A percentile compares a stretch with the other conserved stretches of the same genome.
These are phyloP conservation scores for Castanea sativa DNA, from an alignment of 306 rosid species.

Conservation along the genomic window DNA sequence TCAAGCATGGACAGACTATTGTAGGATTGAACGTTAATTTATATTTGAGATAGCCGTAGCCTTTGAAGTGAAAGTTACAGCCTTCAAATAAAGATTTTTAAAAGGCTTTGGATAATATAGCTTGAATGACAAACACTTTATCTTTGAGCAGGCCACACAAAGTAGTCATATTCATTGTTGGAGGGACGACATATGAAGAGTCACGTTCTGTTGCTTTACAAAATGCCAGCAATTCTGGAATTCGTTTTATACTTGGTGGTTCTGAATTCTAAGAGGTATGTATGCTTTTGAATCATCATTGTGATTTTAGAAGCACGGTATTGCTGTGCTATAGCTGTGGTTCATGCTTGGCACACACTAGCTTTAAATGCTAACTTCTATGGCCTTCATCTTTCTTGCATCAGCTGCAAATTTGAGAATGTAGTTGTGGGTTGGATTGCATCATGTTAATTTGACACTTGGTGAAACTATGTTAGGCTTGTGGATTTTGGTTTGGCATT, in stretches of 20 bases:
- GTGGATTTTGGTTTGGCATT: not conserved
- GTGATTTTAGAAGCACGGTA: not conserved
- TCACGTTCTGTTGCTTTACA: constrained; percentile 77
- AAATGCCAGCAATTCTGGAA: constrained; percentile 71
- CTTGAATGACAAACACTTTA: constrained; percentile 17
- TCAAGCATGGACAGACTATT: not conserved
- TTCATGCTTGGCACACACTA: constrained; percentile 15
- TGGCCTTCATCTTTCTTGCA: constrained; percentile 10
- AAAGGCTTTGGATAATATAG: constrained; percentile 1
- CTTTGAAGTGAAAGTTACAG: not conserved
- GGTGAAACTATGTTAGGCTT: not conserved
- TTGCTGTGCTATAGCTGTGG: not conserved
- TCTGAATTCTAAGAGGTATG: constrained; percentile 84
- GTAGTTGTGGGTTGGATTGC: constrained; percentile 13
- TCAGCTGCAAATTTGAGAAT: constrained; percentile 15
- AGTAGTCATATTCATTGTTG: constrained; percentile 85
- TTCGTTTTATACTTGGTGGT: constrained; percentile 85
- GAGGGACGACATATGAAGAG: constrained; percentile 97
- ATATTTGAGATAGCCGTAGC: not conserved
- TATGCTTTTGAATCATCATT: constrained; percentile 6
- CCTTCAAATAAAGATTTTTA: not conserved
- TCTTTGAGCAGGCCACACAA: constrained; percentile 78
- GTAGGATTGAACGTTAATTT: not conserved
- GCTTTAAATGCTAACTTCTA: constrained; percentile 1
- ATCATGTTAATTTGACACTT: not conserved